Percentiles rank a stretch among this genome's conserved stretches.
Conservation (phyloP, 257 asterid species). For the Solanum neorickii region DNA sequence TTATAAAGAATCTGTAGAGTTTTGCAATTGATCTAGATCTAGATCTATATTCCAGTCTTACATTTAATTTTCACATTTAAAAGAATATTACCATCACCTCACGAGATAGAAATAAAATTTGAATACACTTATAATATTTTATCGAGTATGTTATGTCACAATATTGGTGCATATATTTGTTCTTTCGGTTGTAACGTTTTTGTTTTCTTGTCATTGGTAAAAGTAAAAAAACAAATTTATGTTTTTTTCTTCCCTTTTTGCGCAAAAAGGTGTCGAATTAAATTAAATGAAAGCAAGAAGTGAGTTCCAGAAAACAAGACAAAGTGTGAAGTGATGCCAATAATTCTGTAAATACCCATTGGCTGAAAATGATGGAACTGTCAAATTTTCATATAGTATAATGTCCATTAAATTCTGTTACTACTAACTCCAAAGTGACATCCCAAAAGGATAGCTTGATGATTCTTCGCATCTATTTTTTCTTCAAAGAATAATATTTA, state of each 20-base stretch:
- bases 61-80: slow-evolving; percentile 6
- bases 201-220: not conserved
- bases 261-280: not conserved
- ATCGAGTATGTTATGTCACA: not conserved
- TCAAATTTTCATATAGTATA: not conserved
- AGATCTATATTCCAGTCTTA: slow-evolving; percentile 25
- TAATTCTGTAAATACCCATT: not conserved
- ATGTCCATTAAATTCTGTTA: not conserved
- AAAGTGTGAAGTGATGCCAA: not conserved
- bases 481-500: no score
- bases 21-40: slow-evolving; percentile 30
- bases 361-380: slow-evolving; percentile 12
- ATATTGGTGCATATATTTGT: not conserved
- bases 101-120: not conserved
- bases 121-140: not conserved
- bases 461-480: no score
- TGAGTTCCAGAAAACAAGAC: not conserved
- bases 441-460: not conserved
- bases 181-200: not conserved
- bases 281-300: not conserved
- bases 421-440: not conserved
- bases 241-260: not conserved
- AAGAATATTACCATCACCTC: not conserved
- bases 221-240: not conserved
- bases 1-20: not conserved